A percentile compares a stretch with the other conserved stretches of the same genome.
Conservation (phyloP, 2,329 filamentous ascomycete genomes). For the Diaporthe caulivora region DNA sequence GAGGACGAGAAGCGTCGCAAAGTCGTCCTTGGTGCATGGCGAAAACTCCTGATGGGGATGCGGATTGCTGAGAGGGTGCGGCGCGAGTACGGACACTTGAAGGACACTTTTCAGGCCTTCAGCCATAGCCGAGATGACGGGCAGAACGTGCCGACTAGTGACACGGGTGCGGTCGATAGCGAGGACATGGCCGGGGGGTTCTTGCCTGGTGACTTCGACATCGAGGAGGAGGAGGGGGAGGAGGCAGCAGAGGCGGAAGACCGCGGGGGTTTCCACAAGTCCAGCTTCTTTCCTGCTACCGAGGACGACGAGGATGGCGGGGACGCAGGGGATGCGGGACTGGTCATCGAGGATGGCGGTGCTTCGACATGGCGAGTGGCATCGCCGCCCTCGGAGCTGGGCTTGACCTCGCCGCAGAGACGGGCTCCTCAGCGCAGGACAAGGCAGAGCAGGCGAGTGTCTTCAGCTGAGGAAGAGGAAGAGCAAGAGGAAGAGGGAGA, state of each 20-base stretch:
- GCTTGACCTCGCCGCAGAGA: neutral
- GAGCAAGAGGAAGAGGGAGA: slow-evolving; percentile 43
- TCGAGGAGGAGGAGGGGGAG: slow-evolving; percentile 61
- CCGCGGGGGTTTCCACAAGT: slow-evolving; percentile 48
- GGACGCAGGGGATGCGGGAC: slow-evolving; percentile 48
- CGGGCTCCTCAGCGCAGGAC: slow-evolving; percentile 8
- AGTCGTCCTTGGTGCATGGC: slow-evolving; percentile 81
- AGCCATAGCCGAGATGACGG: slow-evolving; percentile 61
- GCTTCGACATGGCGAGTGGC: slow-evolving; percentile 44
- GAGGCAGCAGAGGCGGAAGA: slow-evolving; percentile 39
- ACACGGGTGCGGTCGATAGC: slow-evolving; percentile 46
- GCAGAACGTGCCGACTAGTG: slow-evolving; percentile 44
- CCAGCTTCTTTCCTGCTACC: slow-evolving; percentile 60
- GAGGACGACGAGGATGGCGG: slow-evolving; percentile 54
- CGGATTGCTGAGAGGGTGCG: slow-evolving; percentile 83
- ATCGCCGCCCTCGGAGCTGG: slow-evolving; percentile 11
- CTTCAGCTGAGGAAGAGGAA: slow-evolving; percentile 43
- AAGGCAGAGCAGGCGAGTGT: slow-evolving; percentile 10
- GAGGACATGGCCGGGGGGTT: slow-evolving; percentile 73
- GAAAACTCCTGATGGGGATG: slow-evolving; percentile 87
- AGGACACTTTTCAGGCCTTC: slow-evolving; percentile 65
- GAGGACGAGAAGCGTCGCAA: slow-evolving; percentile 88
- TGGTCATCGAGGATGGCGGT: slow-evolving; percentile 50
- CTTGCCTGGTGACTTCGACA: slow-evolving; percentile 67
- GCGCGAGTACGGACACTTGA: slow-evolving; percentile 79